Percentiles rank a stretch among this genome's conserved stretches.
Conservation (phyloP, 345 rosid species). For the Populus davidiana region DNA sequence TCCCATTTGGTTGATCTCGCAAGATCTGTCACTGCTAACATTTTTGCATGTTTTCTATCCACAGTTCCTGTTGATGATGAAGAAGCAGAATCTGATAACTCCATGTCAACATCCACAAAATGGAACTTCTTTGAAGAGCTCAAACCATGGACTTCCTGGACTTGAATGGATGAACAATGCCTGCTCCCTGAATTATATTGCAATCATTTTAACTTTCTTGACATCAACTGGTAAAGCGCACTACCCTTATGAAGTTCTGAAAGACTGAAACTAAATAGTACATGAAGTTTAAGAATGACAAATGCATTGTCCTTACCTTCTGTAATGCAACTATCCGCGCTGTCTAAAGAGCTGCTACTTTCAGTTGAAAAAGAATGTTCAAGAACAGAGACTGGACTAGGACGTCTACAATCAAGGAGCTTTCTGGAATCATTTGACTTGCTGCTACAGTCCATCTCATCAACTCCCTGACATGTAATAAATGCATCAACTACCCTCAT, state of each 20-base stretch:
- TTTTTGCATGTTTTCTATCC: constrained; percentile 25
- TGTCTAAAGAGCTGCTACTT: constrained; percentile 63
- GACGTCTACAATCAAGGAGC: constrained; percentile 39
- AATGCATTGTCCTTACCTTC: constrained; percentile 38
- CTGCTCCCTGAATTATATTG: constrained; percentile 43
- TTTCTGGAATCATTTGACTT: constrained; percentile 33
- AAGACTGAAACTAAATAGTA: neutral
- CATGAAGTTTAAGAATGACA: neutral
- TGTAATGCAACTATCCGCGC: constrained; percentile 41
- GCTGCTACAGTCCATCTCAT: constrained; percentile 42
- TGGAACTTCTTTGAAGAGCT: constrained; percentile 37
- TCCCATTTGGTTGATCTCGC: constrained; percentile 50
- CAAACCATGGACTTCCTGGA: constrained; percentile 41
- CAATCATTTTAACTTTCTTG: constrained; percentile 7
- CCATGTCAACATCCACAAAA: constrained; percentile 46
- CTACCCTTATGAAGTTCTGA: neutral
- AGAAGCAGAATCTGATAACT: constrained; percentile 69
- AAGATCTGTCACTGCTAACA: constrained; percentile 11
- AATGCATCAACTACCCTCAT: constrained; percentile 5
- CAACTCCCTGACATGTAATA: constrained; percentile 44
- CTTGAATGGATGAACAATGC: constrained; percentile 52
- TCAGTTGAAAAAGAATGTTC: constrained; percentile 56
- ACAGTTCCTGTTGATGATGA: constrained; percentile 38
- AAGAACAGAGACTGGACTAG: constrained; percentile 72
- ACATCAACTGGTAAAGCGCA: neutral